Evolutionary conservation across 2,329 filamentous ascomycete species (phyloP).

Genomic region (Fusarium goolgardi): DNA sequence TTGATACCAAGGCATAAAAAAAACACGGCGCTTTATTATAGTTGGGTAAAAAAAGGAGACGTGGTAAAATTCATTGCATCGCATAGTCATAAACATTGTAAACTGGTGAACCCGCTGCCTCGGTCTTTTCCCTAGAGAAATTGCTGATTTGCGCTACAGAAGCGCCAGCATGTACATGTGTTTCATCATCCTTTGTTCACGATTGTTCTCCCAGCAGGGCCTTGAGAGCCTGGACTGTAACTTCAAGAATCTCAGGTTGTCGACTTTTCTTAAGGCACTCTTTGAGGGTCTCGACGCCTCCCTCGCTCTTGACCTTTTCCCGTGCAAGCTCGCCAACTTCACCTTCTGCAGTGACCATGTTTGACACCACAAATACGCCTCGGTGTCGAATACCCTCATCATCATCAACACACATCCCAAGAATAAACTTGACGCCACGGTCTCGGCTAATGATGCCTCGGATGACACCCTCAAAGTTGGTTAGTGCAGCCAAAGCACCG

Average conservation of each 20-base stretch:
- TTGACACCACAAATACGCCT: slow-evolving; percentile 79
- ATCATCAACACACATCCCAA: slow-evolving; percentile 82
- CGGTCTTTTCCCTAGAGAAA: slow-evolving; percentile 9
- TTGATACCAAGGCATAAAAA: slow-evolving; percentile 51
- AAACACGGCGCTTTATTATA: slow-evolving; percentile 25
- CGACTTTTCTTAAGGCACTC: slow-evolving; percentile 75
- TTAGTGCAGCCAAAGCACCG: slow-evolving; percentile 87
- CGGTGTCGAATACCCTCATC: slow-evolving; percentile 75
- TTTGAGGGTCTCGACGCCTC: slow-evolving; percentile 76
- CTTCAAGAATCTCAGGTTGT: slow-evolving; percentile 75
- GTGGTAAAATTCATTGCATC: slow-evolving; percentile 30
- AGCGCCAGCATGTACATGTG: slow-evolving; percentile 15
- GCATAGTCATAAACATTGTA: slow-evolving; percentile 37
- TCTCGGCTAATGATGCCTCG: slow-evolving; percentile 76
- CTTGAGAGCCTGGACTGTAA: slow-evolving; percentile 79
- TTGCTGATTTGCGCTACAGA: slow-evolving; percentile 6
- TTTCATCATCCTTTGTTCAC: slow-evolving; percentile 16
- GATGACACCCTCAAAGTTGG: slow-evolving; percentile 80
- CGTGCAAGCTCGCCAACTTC: slow-evolving; percentile 71
- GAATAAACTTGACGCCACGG: slow-evolving; percentile 78
- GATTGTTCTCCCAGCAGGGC: slow-evolving; percentile 63
- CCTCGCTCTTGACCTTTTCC: slow-evolving; percentile 69
- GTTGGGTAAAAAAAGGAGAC: slow-evolving; percentile 14
- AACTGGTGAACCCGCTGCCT: slow-evolving; percentile 28
- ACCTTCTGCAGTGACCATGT: slow-evolving; percentile 75